These are phyloP conservation scores for Rhizoclosmatium globosum DNA, from an alignment of 192 early-diverging fungal genomes.

Conservation along the genomic window DNA sequence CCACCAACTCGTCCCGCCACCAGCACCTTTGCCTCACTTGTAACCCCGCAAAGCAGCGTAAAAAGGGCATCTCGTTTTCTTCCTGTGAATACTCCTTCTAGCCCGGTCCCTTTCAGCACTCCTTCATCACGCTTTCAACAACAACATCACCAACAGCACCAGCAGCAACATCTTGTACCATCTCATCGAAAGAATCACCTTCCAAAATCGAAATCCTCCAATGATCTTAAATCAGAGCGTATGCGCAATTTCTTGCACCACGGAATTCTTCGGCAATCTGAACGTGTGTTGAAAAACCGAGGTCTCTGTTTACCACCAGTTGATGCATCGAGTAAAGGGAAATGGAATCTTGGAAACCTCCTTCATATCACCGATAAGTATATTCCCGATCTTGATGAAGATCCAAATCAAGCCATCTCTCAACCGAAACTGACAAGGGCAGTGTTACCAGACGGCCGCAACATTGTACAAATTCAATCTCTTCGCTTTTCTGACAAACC, in stretches of 20 bases:
- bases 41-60: background rate
- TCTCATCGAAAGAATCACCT: slow-evolving; percentile 16
- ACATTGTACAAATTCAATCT: slow-evolving; percentile 3
- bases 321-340: background rate
- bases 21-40: background rate
- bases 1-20: background rate
- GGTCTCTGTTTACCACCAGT: slow-evolving; percentile 25
- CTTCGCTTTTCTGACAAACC: background rate
- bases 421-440: background rate
- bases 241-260: slow-evolving; percentile 25
- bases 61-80: background rate
- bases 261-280: slow-evolving; percentile 21
- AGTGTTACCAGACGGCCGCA: background rate
- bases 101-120: background rate
- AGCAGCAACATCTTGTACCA: slow-evolving; percentile 17
- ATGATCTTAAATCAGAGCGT: slow-evolving; percentile 1
- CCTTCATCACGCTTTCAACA: background rate
- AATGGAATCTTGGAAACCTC: slow-evolving; percentile 36
- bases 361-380: slow-evolving; percentile 35
- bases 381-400: slow-evolving; percentile 28
- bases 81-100: background rate
- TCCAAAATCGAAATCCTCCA: background rate
- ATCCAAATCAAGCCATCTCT: slow-evolving; percentile 21
- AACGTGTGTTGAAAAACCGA: slow-evolving; percentile 27
- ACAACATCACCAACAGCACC: background rate